A percentile compares a stretch with the other conserved stretches of the same genome.
phyloP scores from a whole-genome alignment of 805 yeast species.

The Nakazawaea populi region DNA sequence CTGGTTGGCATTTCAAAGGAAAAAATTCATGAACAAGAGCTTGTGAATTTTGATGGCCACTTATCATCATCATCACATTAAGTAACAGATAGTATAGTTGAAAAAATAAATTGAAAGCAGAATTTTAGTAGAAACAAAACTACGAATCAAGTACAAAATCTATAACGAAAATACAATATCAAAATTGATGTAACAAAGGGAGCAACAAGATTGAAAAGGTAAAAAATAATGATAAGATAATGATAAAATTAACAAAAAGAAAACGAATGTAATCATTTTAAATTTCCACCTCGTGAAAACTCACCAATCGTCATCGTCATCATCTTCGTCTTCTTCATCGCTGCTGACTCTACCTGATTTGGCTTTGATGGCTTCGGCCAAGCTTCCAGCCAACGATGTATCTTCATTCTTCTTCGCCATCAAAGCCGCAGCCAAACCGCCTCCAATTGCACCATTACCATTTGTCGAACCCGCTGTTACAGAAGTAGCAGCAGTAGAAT shows the following conservation, averaged over 20 bases:
- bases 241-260: too few species aligned
- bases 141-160: not conserved
- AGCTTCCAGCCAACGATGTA: slow-evolving; percentile 65
- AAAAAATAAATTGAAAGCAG: not conserved
- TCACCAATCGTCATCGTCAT: slow-evolving; percentile 37
- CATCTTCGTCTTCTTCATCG: slow-evolving; percentile 65
- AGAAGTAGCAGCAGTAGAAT: slow-evolving; percentile 18
- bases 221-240: too few species aligned
- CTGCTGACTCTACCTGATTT: slow-evolving; percentile 68
- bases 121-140: not conserved
- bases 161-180: too few species aligned
- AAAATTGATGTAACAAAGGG: too few species aligned
- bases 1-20: slow-evolving; percentile 95
- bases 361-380: slow-evolving; percentile 82
- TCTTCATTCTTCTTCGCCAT: slow-evolving; percentile 59
- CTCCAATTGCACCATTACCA: slow-evolving; percentile 30
- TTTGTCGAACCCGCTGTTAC: slow-evolving; percentile 16
- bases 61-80: slow-evolving; percentile 33
- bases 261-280: not conserved
- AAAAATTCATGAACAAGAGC: slow-evolving; percentile 92
- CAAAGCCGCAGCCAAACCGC: slow-evolving; percentile 66
- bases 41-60: slow-evolving; percentile 28
- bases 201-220: too few species aligned
- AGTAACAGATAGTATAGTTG: too few species aligned
- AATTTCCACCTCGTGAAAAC: too few species aligned